Evolutionary conservation across 305 asterid genomes (phyloP).

Genomic region (Fraxinus xanthoxyloides): DNA sequence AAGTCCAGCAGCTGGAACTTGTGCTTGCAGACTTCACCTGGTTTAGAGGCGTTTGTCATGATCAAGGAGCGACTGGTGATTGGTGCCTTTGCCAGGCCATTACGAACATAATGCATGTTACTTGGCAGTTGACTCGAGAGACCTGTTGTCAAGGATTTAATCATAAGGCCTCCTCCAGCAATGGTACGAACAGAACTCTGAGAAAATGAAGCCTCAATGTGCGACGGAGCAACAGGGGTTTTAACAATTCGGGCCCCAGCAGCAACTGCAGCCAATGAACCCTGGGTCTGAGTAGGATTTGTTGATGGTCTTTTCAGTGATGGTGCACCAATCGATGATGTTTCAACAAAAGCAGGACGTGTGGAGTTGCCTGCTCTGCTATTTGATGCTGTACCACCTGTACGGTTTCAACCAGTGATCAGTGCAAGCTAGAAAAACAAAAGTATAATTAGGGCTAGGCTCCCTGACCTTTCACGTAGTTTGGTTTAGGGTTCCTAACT

Average conservation of each 20-base stretch:
- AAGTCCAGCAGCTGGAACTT: slow-evolving; percentile 14
- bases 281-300: slow-evolving; percentile 41
- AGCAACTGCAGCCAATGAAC: slow-evolving; percentile 74
- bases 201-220: slow-evolving; percentile 57
- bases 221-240: slow-evolving; percentile 60
- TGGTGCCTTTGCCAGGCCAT: slow-evolving; percentile 62
- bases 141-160: slow-evolving; percentile 43
- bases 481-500: neutral
- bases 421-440: neutral
- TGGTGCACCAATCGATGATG: slow-evolving; percentile 37
- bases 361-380: slow-evolving; percentile 19
- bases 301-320: slow-evolving; percentile 38
- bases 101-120: slow-evolving; percentile 80
- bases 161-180: slow-evolving; percentile 48
- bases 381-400: slow-evolving; percentile 25
- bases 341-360: slow-evolving; percentile 21
- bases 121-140: slow-evolving; percentile 65
- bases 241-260: slow-evolving; percentile 80
- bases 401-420: slow-evolving; percentile 14
- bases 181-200: slow-evolving; percentile 60
- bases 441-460: neutral
- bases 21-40: slow-evolving; percentile 37
- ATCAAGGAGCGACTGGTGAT: slow-evolving; percentile 38
- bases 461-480: neutral
- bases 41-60: slow-evolving; percentile 39